Conservation (phyloP, 164 flowering plant species). For the Magnolia sinica region DNA sequence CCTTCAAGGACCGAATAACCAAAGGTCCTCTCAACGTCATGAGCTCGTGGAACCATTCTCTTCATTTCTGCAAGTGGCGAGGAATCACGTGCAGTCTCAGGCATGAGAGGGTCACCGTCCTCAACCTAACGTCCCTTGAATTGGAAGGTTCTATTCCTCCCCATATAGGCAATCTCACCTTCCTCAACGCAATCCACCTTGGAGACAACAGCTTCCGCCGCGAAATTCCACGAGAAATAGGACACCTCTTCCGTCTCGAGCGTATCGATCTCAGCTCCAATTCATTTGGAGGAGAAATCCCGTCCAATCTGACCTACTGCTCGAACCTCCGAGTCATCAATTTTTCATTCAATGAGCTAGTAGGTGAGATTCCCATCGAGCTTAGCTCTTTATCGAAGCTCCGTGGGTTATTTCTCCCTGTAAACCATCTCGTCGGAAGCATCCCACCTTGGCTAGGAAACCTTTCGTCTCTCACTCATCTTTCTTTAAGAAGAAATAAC, state of each 20-base stretch:
- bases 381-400: no score
- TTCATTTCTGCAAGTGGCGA: not conserved
- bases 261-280: not conserved
- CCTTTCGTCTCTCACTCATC: not conserved
- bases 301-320: not conserved
- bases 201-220: not conserved
- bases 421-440: no score
- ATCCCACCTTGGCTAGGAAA: no score
- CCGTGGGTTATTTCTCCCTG: no score
- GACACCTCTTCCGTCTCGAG: constrained; percentile 5
- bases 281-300: not conserved
- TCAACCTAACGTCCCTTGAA: not conserved
- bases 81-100: not conserved
- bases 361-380: constrained; percentile 3
- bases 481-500: not conserved
- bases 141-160: constrained; percentile 11
- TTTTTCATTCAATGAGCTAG: not conserved
- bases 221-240: constrained; percentile 8
- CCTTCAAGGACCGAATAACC: constrained; percentile 6
- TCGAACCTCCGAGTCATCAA: not conserved
- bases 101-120: not conserved
- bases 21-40: not conserved
- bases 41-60: constrained; percentile 11
- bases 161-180: constrained; percentile 10
- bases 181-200: not conserved